These are phyloP conservation scores for Rhizoclosmatium hyalinum DNA, from an alignment of 371 early-diverging fungal genomes.

Conservation along the genomic window DNA sequence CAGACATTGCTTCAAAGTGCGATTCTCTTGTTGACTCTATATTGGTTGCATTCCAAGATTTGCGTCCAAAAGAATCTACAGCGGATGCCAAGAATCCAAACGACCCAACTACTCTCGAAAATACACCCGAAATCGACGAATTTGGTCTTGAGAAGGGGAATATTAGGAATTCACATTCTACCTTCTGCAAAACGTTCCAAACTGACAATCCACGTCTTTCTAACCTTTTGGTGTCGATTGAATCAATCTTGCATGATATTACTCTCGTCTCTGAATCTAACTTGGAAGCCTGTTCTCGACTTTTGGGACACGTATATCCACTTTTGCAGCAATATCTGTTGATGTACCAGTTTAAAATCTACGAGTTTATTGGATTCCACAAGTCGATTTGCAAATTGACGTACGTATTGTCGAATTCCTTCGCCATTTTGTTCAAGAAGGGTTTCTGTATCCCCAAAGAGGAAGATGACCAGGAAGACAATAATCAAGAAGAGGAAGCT, in stretches of 20 bases:
- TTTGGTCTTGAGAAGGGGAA: constrained; percentile 49
- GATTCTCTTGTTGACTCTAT: constrained; percentile 17
- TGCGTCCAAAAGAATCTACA: constrained; percentile 14
- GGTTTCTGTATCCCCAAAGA: constrained; percentile 84
- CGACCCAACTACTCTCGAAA: constrained; percentile 21
- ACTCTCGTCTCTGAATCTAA: not conserved
- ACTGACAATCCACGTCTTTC: not conserved
- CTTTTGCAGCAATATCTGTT: constrained; percentile 74
- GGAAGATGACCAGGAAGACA: constrained; percentile 55
- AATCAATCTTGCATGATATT: not conserved
- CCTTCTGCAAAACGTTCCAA: constrained; percentile 6
- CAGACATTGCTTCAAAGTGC: not conserved
- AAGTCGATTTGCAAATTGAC: constrained; percentile 47
- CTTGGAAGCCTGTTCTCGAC: constrained; percentile 1
- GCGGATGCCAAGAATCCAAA: constrained; percentile 16
- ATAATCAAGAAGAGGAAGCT: constrained; percentile 47
- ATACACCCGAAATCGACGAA: constrained; percentile 55
- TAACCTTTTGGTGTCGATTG: not conserved
- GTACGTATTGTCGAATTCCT: constrained; percentile 69
- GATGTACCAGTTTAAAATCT: constrained; percentile 65
- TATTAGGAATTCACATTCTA: not conserved
- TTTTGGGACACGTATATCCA: constrained; percentile 31
- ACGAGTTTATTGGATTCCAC: constrained; percentile 71
- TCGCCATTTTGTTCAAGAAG: constrained; percentile 74
- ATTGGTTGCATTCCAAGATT: constrained; percentile 42